These are phyloP conservation scores for Litsea cubeba DNA, from an alignment of 164 flowering plant genomes.

Conservation along the genomic window DNA sequence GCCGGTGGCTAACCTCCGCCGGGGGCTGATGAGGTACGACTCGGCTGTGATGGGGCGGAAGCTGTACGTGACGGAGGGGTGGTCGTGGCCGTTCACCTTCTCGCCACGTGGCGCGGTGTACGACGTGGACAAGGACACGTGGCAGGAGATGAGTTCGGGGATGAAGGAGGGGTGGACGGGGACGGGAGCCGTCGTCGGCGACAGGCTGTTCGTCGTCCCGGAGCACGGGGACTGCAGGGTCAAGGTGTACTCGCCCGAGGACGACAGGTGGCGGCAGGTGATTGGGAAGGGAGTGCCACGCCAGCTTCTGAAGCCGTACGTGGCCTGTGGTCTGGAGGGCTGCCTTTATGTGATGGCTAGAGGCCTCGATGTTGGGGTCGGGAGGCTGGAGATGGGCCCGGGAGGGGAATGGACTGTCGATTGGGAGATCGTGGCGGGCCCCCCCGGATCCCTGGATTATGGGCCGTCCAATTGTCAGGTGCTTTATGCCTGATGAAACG, in stretches of 20 bases:
- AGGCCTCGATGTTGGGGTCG: slow-evolving; percentile 36
- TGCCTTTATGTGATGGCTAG: slow-evolving; percentile 34
- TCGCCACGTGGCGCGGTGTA: slow-evolving; percentile 44
- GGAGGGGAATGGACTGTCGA: slow-evolving; percentile 17
- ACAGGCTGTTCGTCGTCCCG: slow-evolving; percentile 37
- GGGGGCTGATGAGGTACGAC: slow-evolving; percentile 30
- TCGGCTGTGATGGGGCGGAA: slow-evolving; percentile 36
- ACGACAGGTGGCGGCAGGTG: slow-evolving; percentile 43
- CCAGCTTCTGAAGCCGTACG: slow-evolving; percentile 37
- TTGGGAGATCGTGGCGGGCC: slow-evolving; percentile 43
- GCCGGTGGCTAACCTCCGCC: slow-evolving; percentile 22
- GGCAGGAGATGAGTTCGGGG: slow-evolving; percentile 49
- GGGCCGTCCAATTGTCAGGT: slow-evolving; percentile 38
- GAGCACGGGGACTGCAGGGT: slow-evolving; percentile 41
- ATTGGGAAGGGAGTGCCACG: slow-evolving; percentile 38
- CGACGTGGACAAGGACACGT: slow-evolving; percentile 34
- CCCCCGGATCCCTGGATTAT: slow-evolving; percentile 26
- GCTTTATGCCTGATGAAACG: slow-evolving; percentile 22
- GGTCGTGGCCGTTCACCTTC: slow-evolving; percentile 55
- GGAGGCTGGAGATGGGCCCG: slow-evolving; percentile 20
- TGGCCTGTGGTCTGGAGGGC: slow-evolving; percentile 31
- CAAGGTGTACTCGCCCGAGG: slow-evolving; percentile 33
- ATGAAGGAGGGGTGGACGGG: slow-evolving; percentile 68
- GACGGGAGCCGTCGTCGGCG: slow-evolving; percentile 28
- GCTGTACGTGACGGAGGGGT: slow-evolving; percentile 55